Base-by-base conservation (phyloP, 2,329 filamentous ascomycete species). In the Ophiostoma piceae region DNA sequence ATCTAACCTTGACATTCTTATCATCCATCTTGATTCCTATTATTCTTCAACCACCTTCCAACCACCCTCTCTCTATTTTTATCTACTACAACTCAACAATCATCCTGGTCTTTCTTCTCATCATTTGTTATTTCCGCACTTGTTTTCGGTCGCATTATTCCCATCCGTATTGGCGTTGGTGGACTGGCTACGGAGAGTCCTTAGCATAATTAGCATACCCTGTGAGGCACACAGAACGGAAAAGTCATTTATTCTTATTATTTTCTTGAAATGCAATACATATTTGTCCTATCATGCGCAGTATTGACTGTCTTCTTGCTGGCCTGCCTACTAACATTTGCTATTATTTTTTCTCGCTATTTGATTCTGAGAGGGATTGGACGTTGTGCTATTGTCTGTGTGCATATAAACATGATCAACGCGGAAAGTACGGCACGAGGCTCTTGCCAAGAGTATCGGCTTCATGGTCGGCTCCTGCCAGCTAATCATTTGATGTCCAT, bases 391-490 rank as follows among this genome's bases (percentile, higher is more conserved):
- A n/a, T 47, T 47, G 3, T 47, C 16, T 47, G 5, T 47, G 51
- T 26, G 51, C n/a, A 60, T 60, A 32, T 5, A 14, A 65, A 41
- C 29, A 37, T 8, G 14, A 37, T 16, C 16, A 19, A 32, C 11
- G 29, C 60, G 11, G 29, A 57, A 70, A 32, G 43, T 60, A 35
- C 43, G 51, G 32, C 2, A n/a, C 14, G 39, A 39, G 22, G 26
- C 29, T 19, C 14, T 6, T 32, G 19, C 12, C 22, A 62, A 32
- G 51, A 64, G 35, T 43, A 32, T 26, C n/a, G 39, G 8, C 39
- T 19, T 67, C 12, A 3, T n/a, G 32, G 16, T 60, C 43, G 69
- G 57, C 66, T 60, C 57, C 35, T 70, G 57, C 60, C 41, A 68
- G 54, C 69, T 22, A 68, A 66, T 68, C 69, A 65, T 54, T 70